Percentiles rank a stretch among this genome's conserved stretches.
Conservation (phyloP, 805 yeast species). For the Alloascoidea africana region DNA sequence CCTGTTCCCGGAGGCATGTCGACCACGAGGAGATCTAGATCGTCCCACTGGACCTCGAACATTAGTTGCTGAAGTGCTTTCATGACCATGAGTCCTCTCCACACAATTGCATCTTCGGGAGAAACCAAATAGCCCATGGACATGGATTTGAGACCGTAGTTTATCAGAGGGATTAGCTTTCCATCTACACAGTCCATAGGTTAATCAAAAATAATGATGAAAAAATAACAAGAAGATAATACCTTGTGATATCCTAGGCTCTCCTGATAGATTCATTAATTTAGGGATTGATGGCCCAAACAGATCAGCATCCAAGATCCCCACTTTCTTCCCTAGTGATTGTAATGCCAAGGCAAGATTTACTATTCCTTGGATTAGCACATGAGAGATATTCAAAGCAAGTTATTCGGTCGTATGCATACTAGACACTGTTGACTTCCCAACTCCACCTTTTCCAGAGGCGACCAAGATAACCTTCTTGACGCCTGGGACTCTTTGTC, state of each 20-base stretch:
- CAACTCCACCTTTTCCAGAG: constrained; percentile 74
- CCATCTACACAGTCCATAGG: constrained; percentile 19
- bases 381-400: too few relatives aligned
- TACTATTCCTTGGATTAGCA: too few relatives aligned
- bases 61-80: constrained; percentile 76
- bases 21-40: constrained; percentile 50
- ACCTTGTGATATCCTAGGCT: constrained; percentile 36
- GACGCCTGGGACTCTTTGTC: constrained; percentile 43
- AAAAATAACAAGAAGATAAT: too few relatives aligned
- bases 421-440: constrained; percentile 55
- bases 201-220: constrained; percentile 5
- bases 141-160: constrained; percentile 73
- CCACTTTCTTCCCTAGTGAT: constrained; percentile 37
- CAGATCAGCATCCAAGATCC: constrained; percentile 65
- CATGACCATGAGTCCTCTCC: constrained; percentile 83
- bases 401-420: too few relatives aligned
- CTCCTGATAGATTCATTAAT: constrained; percentile 51
- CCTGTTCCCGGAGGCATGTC: constrained; percentile 94
- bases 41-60: constrained; percentile 67
- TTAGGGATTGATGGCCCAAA: constrained; percentile 80
- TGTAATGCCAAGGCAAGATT: constrained; percentile 54
- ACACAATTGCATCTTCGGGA: constrained; percentile 49
- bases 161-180: constrained; percentile 46
- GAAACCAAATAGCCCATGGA: constrained; percentile 77
- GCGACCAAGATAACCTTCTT: constrained; percentile 47